Percentiles rank a stretch among this genome's conserved stretches.
Conservation (phyloP, 1,139 yeast genomes). For the Saccharomycopsis phalli region DNA sequence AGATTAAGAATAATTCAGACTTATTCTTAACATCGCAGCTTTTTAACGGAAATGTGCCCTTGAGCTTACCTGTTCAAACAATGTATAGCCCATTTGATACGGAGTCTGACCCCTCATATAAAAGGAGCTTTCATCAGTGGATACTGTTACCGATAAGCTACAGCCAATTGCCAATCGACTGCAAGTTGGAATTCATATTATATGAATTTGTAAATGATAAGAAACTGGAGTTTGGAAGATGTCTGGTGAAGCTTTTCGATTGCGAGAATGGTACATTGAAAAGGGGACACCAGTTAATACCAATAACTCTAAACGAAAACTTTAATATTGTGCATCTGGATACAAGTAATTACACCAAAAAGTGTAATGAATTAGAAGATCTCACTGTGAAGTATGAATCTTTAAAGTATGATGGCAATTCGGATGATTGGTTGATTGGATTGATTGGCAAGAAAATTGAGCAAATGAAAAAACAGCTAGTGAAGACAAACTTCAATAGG, state of each 20-base stretch:
- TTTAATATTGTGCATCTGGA: constrained; percentile 26
- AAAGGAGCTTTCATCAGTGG: constrained; percentile 50
- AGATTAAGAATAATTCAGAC: constrained; percentile 46
- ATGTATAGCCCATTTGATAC: constrained; percentile 53
- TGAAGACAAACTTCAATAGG: constrained; percentile 25
- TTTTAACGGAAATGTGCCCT: constrained; percentile 43
- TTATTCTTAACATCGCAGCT: constrained; percentile 55
- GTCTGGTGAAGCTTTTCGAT: constrained; percentile 55
- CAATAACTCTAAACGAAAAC: constrained; percentile 30
- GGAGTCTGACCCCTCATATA: constrained; percentile 2
- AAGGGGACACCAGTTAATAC: constrained; percentile 49
- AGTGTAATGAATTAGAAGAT: constrained; percentile 39
- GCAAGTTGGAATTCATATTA: constrained; percentile 52
- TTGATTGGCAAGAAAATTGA: constrained; percentile 54
- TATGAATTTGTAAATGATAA: constrained; percentile 56
- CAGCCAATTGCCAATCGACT: constrained; percentile 54
- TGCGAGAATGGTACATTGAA: constrained; percentile 38
- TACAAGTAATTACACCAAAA: constrained; percentile 28
- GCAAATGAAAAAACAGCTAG: constrained; percentile 29
- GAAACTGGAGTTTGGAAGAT: constrained; percentile 45
- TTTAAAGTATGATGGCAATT: neutral
- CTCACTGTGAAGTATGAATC: constrained; percentile 51
- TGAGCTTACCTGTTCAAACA: constrained; percentile 63
- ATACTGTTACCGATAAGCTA: constrained; percentile 61
- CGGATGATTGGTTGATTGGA: constrained; percentile 66